A percentile compares a stretch with the other conserved stretches of the same genome.
These are phyloP conservation scores for Tausonia pullulans DNA, from an alignment of 1,284 basidiomycete species.

Conservation along the genomic window DNA sequence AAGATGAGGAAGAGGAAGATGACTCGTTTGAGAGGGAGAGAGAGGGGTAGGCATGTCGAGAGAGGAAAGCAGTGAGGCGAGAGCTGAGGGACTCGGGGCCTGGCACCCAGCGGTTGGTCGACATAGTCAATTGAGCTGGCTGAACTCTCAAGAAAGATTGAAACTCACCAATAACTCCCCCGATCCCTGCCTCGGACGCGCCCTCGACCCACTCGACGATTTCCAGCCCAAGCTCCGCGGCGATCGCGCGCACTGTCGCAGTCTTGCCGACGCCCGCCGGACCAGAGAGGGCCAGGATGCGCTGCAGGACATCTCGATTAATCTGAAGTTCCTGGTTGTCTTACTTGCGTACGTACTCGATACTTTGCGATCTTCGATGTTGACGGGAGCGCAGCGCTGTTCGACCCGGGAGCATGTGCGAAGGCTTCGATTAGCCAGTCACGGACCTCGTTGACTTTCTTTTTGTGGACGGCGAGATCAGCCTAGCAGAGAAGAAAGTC, in stretches of 20 bases:
- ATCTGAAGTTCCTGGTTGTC: background rate
- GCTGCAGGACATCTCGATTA: conserved; percentile 38
- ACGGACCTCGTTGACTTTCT: conserved; percentile 73
- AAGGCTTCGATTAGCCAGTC: conserved; percentile 78
- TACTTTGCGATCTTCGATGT: conserved; percentile 49
- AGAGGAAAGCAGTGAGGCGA: conserved; percentile 68
- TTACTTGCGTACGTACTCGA: conserved; percentile 44
- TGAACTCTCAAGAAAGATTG: too few relatives aligned
- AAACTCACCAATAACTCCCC: conserved; percentile 22
- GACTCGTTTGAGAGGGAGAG: conserved; percentile 37
- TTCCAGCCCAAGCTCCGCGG: conserved; percentile 63
- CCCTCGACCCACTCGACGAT: conserved; percentile 68
- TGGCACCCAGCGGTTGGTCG: conserved; percentile 18
- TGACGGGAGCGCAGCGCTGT: conserved; percentile 13
- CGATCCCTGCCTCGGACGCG: conserved; percentile 31
- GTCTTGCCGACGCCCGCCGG: conserved; percentile 89
- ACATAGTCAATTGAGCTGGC: too few relatives aligned
- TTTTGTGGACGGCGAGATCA: conserved; percentile 77
- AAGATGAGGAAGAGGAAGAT: conserved; percentile 20
- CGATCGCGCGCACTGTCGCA: conserved; percentile 62
- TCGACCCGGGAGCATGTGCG: conserved; percentile 42
- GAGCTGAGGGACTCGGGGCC: conserved; percentile 53
- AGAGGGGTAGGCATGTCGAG: conserved; percentile 53
- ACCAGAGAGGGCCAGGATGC: conserved; percentile 74
- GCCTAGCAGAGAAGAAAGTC: conserved; percentile 36